Base-by-base conservation (phyloP, 192 early-diverging fungal genomes). In the Dimargaris xerosporica region DNA sequence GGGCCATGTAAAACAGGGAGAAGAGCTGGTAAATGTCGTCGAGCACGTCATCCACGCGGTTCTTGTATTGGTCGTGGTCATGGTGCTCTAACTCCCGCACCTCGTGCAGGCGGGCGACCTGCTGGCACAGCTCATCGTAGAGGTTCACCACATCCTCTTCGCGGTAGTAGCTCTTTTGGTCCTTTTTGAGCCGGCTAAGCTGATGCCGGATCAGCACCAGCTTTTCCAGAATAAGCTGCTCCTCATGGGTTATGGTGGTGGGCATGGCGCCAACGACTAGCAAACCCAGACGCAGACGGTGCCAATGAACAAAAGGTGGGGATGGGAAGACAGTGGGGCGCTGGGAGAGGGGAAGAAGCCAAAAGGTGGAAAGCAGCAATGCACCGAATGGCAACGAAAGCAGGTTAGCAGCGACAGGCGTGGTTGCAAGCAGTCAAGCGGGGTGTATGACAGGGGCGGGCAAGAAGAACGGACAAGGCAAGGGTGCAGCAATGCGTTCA, bases 1-100 rank as follows among this genome's bases (percentile, higher is more conserved):
- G 66, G 25, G 80, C 81, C 74, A 89, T 75, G 65, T 84, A 89
- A 65, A 86, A 89, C 53, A 89, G 67, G 29, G 87, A 89, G 34
- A 89, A 79, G 42, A 89, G 73, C 34, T 84, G 79, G 76, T 84
- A 85, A 55, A 85, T 80, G 46, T 89, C 87, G 54, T 89, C 87
- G 16, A 89, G 70, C 31, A 86, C 79, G 47, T 77, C 80, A 64
- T 89, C 85, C 25, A 85, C 72, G 48, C 81, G 67, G 68, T 83
- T 75, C 61, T 69, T 80, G 67, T 41, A 85, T 54, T 66, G 73
- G 67, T 70, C 72, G 55, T 75, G 69, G 61, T 66, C 78, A 68
- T 70, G 70, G 44, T 77, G 69, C 70, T 83, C 72, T 44, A 53
- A 58, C 1, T 67, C 67, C 16, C 82, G 67, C 55, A 80, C 68